Conservation (phyloP, 495 filamentous ascomycete genomes). For the Tuber brumale region DNA sequence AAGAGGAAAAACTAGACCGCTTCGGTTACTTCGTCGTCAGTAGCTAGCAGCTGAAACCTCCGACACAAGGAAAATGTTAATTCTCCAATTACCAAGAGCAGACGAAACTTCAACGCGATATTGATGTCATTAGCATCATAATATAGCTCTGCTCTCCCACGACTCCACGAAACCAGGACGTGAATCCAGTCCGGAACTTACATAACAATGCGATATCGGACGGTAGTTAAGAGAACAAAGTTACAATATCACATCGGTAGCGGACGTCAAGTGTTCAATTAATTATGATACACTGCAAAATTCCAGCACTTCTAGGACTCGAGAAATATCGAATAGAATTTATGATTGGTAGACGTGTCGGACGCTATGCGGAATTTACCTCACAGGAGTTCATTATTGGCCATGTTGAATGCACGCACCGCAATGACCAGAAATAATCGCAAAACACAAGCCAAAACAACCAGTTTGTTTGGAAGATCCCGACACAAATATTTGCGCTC, state of each 20-base stretch:
- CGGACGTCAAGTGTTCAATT: not conserved
- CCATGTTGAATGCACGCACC: not conserved
- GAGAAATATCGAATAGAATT: not conserved
- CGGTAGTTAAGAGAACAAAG: not conserved
- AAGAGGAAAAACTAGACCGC: not conserved
- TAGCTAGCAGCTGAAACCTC: not conserved
- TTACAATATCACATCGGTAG: not conserved
- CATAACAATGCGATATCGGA: not conserved
- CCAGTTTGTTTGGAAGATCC: not conserved
- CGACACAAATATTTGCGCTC: not conserved
- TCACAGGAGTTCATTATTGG: not conserved
- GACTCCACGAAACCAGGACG: not conserved
- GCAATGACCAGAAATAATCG: not conserved
- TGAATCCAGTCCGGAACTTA: not conserved
- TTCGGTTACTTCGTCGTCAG: not conserved
- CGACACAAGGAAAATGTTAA: not conserved
- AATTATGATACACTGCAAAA: not conserved
- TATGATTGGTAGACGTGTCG: conserved; percentile 1
- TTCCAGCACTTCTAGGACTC: not conserved
- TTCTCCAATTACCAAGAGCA: not conserved
- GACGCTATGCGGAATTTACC: not conserved
- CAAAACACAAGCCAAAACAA: not conserved
- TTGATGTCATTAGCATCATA: not conserved
- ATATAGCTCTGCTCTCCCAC: not conserved
- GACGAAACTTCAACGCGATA: not conserved